Percentiles rank a stretch among this genome's conserved stretches.
Evolutionary conservation across 192 early-diverging fungal genomes (phyloP).

Genomic region (Paraglomus brasilianum): DNA sequence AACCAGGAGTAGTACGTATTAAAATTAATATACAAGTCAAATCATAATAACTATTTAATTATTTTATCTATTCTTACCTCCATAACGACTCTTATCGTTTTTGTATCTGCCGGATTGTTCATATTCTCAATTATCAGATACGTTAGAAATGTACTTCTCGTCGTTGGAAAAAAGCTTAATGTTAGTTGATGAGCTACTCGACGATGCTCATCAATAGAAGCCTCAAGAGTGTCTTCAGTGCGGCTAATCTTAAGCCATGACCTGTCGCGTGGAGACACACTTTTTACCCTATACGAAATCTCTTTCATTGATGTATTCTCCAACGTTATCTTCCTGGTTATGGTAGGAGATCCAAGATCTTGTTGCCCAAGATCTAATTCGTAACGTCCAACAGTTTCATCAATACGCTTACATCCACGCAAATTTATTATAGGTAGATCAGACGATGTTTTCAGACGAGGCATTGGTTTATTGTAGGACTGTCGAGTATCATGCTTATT

Average conservation of each 20-base stretch:
- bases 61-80: conserved; percentile 43
- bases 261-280: conserved; percentile 54
- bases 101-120: conserved; percentile 69
- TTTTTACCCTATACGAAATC: conserved; percentile 62
- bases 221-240: conserved; percentile 69
- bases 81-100: conserved; percentile 69
- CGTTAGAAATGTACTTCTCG: conserved; percentile 66
- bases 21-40: neutral
- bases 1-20: neutral
- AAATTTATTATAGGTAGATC: conserved; percentile 51
- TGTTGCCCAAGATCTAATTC: conserved; percentile 80
- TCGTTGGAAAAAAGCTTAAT: conserved; percentile 56
- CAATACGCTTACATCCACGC: conserved; percentile 68
- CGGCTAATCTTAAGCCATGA: conserved; percentile 68
- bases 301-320: conserved; percentile 56
- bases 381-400: conserved; percentile 55
- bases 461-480: neutral
- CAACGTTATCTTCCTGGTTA: conserved; percentile 62
- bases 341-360: conserved; percentile 56
- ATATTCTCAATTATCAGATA: conserved; percentile 75
- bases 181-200: conserved; percentile 54
- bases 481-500: neutral
- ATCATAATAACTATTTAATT: neutral
- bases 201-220: conserved; percentile 37
- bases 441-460: conserved; percentile 26